Evolutionary conservation across 495 filamentous ascomycete species (phyloP), one percentile per base, ranked within the genome.

Genomic region (Cenococcum geophilum): DNA sequence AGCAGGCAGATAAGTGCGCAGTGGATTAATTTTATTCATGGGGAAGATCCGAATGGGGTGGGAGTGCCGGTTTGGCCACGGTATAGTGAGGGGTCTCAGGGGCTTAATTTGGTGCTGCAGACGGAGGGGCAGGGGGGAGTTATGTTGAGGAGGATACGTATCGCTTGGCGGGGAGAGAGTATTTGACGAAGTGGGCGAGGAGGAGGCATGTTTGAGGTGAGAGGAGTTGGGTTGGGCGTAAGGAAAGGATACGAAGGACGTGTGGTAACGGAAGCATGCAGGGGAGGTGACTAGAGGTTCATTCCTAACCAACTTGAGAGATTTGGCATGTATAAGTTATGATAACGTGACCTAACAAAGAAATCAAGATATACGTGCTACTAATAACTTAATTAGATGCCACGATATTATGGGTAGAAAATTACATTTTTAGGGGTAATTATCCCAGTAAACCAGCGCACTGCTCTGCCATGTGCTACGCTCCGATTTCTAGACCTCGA

Each of bases 21-120:
- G 56, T 69, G 66, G 66, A 61, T 69, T 12, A 59, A 66, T n/a
- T 69, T 69, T 45, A 60, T 65, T 32, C 16, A 59, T 61, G 57
- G 49, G 8, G 63, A 62, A 1, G 42, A 63, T 61, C 66, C 66
- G 35, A 69, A 69, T 49, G 59, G n/a, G 12, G 60, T 55, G 14
- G 57, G 42, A 5, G 49, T 66, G 51, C 66, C 66, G 1, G 36
- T 11, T 23, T 69, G 66, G 66, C 66, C 66, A 32, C 52, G 60
- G 51, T 69, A 69, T 58, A 66, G 60, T 58, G 63, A 69, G 8
- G 57, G 60, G 12, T 20, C 1, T 12, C 55, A 47, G 21, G 66
- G 66, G 18, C 23, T 60, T 40, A 69, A 69, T 61, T 49, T 69
- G 40, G 66, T 69, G n/a, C n/a, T 69, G n/a, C 66, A 69, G 59